Percentiles rank a stretch among this genome's conserved stretches.
These are phyloP conservation scores for Sporodiniella umbellata DNA, from an alignment of 371 early-diverging fungal species.

Conservation along the genomic window DNA sequence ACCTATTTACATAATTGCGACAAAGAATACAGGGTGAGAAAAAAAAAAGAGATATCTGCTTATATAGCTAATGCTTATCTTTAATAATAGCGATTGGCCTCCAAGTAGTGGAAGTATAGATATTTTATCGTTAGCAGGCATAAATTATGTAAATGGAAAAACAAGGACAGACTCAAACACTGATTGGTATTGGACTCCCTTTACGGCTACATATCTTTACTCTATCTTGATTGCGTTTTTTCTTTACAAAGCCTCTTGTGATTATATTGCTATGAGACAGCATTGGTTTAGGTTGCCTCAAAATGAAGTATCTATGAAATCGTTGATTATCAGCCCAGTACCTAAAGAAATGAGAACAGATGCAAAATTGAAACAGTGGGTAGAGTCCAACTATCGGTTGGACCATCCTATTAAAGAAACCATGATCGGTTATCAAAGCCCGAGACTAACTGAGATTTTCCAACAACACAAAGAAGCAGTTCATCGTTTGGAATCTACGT, in stretches of 20 bases:
- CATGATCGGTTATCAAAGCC: conserved; percentile 71
- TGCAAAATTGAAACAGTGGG: conserved; percentile 49
- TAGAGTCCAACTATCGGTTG: conserved; percentile 39
- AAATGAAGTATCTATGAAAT: conserved; percentile 58
- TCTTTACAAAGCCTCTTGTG: conserved; percentile 54
- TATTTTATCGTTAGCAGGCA: conserved; percentile 34
- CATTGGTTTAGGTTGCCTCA: conserved; percentile 56
- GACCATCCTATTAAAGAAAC: conserved; percentile 53
- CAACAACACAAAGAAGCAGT: conserved; percentile 69
- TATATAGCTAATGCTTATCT: background rate
- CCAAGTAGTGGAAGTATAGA: conserved; percentile 33
- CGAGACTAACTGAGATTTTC: conserved; percentile 65
- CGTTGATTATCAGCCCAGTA: conserved; percentile 69
- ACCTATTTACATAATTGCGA: conserved; percentile 60
- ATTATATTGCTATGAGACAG: conserved; percentile 60
- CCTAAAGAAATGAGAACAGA: conserved; percentile 60
- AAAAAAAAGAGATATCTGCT: background rate
- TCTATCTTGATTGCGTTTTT: conserved; percentile 51
- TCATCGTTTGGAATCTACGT: conserved; percentile 59
- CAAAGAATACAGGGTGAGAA: conserved; percentile 35
- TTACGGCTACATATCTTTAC: conserved; percentile 60
- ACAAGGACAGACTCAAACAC: conserved; percentile 17
- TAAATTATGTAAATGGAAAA: conserved; percentile 31
- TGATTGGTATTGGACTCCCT: conserved; percentile 64
- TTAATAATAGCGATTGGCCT: conserved; percentile 41